A percentile compares a stretch with the other conserved stretches of the same genome.
Conservation (phyloP, 139 green algal genomes). For the Tetradesmus obliquus region DNA sequence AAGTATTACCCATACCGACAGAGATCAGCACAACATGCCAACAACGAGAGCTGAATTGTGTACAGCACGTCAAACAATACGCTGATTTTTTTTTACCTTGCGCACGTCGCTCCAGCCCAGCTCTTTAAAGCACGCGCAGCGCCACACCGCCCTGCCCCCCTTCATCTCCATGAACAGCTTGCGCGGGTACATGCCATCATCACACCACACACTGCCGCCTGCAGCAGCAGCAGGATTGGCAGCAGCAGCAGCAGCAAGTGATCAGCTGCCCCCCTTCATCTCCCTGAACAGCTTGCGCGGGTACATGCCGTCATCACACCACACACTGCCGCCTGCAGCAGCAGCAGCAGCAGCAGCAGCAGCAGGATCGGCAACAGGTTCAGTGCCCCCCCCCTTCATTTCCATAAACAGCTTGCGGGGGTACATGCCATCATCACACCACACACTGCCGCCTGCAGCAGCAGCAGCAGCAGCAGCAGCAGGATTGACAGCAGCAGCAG, state of each 20-base stretch:
- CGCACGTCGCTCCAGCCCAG: conserved; percentile 52
- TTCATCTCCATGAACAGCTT: conserved; percentile 51
- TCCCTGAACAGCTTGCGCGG: too few species aligned
- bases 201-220: conserved; percentile 82
- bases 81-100: neutral
- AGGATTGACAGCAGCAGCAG: too few species aligned
- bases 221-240: neutral
- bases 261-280: too few species aligned
- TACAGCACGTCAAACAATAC: neutral
- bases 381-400: too few species aligned
- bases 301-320: too few species aligned
- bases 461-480: too few species aligned
- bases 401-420: too few species aligned
- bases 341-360: too few species aligned
- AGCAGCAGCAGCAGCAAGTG: neutral
- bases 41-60: neutral
- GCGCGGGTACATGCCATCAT: conserved; percentile 66
- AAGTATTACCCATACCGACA: neutral
- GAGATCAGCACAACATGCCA: neutral
- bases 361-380: too few species aligned
- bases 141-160: conserved; percentile 42
- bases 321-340: too few species aligned
- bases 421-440: too few species aligned
- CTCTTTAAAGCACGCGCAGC: conserved; percentile 70
- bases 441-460: too few species aligned